These are phyloP conservation scores for Alternaria arbusti DNA, from an alignment of 2,329 filamentous ascomycete genomes.

Conservation along the genomic window DNA sequence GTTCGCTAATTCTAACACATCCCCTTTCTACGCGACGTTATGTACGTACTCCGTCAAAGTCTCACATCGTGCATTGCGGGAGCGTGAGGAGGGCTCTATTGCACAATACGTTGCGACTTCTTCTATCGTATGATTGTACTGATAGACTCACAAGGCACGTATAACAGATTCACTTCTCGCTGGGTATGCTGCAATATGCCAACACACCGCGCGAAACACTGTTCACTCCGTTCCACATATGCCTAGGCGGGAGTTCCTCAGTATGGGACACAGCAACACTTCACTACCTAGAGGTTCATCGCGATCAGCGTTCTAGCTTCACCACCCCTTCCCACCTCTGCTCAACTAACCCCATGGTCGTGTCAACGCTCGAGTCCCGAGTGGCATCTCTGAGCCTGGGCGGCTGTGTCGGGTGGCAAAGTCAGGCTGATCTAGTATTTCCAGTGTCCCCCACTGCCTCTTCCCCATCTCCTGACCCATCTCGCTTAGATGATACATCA, in stretches of 20 bases:
- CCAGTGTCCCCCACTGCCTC: not conserved
- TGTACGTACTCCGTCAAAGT: not conserved
- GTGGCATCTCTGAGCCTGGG: not conserved
- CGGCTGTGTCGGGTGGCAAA: not conserved
- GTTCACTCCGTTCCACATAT: not conserved
- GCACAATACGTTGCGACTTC: not conserved
- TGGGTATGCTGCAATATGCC: not conserved
- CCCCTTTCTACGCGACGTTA: not conserved
- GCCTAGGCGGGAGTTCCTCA: not conserved
- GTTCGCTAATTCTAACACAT: not conserved
- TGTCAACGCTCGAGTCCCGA: not conserved
- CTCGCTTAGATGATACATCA: not conserved
- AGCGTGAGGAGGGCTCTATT: not conserved
- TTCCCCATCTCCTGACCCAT: not conserved
- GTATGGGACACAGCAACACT: not conserved
- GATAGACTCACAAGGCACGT: not conserved
- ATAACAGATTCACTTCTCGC: not conserved
- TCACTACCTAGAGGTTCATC: not conserved
- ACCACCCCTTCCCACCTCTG: not conserved
- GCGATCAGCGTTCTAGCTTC: not conserved
- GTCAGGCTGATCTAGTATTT: not conserved
- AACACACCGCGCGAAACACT: not conserved
- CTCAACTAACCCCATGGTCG: not conserved
- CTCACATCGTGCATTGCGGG: not conserved
- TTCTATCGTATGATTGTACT: not conserved